phyloP scores from a whole-genome alignment of 2,329 filamentous ascomycete species.

The Colletotrichum camelliae region DNA sequence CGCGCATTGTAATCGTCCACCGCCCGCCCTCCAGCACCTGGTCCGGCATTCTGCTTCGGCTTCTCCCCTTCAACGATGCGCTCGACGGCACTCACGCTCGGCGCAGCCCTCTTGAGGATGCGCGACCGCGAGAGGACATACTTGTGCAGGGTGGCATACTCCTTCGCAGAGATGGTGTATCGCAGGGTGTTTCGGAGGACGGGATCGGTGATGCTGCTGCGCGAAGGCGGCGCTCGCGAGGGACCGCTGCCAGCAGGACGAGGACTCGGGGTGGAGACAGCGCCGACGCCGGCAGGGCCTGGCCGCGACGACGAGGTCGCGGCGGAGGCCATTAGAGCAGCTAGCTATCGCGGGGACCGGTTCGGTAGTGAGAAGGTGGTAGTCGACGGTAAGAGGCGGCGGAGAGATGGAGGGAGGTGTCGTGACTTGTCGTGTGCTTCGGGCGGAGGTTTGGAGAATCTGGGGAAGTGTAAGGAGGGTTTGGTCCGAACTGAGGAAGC shows the following conservation, averaged over 20 bases:
- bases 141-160: conserved; percentile 85
- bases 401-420: neutral
- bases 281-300: conserved; percentile 1
- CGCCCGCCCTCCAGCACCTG: conserved; percentile 34
- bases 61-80: conserved; percentile 43
- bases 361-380: neutral
- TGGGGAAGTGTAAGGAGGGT: neutral
- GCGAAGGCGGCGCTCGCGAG: conserved; percentile 7
- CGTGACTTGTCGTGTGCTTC: neutral
- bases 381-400: neutral
- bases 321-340: conserved; percentile 9
- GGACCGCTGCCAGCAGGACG: conserved; percentile 7
- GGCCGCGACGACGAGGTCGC: conserved; percentile 21
- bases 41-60: conserved; percentile 26
- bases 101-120: conserved; percentile 58
- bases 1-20: conserved; percentile 72
- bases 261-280: neutral
- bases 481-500: conserved; percentile 7
- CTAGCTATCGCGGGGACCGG: neutral
- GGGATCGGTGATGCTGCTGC: conserved; percentile 56
- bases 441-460: neutral
- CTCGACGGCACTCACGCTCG: conserved; percentile 61
- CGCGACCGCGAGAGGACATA: conserved; percentile 79
- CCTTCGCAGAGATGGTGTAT: conserved; percentile 83
- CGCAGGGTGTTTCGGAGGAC: conserved; percentile 85